These are phyloP conservation scores for Iris pallida DNA, from an alignment of 116 monocot genomes.

Conservation along the genomic window DNA sequence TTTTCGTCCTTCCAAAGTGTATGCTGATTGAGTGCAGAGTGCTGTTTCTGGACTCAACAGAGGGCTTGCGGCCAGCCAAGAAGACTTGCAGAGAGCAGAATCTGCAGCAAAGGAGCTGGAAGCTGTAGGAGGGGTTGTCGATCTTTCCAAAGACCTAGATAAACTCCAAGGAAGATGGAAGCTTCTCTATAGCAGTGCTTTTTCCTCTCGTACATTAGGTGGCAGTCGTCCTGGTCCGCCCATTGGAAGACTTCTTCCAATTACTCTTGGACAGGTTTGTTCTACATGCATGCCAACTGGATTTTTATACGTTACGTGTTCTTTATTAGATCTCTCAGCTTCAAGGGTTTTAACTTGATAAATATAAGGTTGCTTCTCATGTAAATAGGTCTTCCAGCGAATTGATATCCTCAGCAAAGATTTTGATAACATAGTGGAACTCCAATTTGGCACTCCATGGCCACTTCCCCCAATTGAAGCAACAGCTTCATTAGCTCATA, in stretches of 20 bases:
- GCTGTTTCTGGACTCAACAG: constrained; percentile 81
- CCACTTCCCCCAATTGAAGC: constrained; percentile 72
- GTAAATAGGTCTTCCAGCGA: constrained; percentile 72
- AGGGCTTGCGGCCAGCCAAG: constrained; percentile 77
- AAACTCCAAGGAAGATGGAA: constrained; percentile 92
- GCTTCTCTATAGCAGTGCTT: constrained; percentile 87
- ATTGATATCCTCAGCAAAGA: constrained; percentile 84
- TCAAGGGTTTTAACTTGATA: background rate
- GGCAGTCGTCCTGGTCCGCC: constrained; percentile 94
- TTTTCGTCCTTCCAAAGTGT: constrained; percentile 1
- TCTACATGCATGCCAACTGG: too few relatives aligned
- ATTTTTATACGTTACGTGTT: too few relatives aligned
- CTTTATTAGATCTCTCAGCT: too few relatives aligned
- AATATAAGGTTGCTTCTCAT: background rate
- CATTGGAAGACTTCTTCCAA: constrained; percentile 71
- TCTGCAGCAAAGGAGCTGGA: constrained; percentile 77
- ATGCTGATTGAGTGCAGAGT: constrained; percentile 53
- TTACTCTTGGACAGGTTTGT: constrained; percentile 81
- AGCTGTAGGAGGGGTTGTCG: constrained; percentile 45
- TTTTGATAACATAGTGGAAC: constrained; percentile 91
- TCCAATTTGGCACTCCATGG: constrained; percentile 88
- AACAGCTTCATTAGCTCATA: constrained; percentile 81
- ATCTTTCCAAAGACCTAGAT: constrained; percentile 63
- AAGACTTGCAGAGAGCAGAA: constrained; percentile 68
- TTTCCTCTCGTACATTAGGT: constrained; percentile 83